Evolutionary conservation across 163 green algal genomes (phyloP), one percentile per base, ranked within the genome.

Genomic region (Picocystis sp.): DNA sequence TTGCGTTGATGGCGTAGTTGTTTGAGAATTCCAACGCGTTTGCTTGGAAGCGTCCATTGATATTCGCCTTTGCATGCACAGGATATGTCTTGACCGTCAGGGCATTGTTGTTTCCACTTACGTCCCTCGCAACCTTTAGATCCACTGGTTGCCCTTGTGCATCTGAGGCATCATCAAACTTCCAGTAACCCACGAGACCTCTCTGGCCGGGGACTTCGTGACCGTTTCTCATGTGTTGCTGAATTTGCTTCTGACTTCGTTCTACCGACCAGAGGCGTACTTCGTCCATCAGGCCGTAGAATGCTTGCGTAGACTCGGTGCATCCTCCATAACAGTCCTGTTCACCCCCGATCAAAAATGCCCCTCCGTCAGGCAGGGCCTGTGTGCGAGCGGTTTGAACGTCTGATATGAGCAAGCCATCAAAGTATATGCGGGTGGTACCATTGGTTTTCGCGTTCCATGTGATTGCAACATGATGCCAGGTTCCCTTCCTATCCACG

Each of bases 321-420:
- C 82, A 92, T 11, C 82, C 81, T 15, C 74, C 81, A 60, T 81
- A 92, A 72, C 82, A 92, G 61, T 92, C 82, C 66, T 89, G 65
- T 54, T 1, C 53, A 0, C 67, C 77, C 9, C 82, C 82, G 24
- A 92, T 64, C 73, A 92, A 85, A 21, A 92, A 72, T 1, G 81
- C 75, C 11, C 82, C 82, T 14, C 61, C 69, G 0, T 66, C 58
- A 23, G 75, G 55, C 47, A 92, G 58, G 6, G 75, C 74, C 10
- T 61, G 50, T 0, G 80, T 87, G 57, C 75, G 78, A 21, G 62
- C 58, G 6, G 64, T 82, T 10, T 58, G 45, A 10, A 76, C 67
- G 35, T 58, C 64, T 1, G 70, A 62, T 29, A 75, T 56, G 21
- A 82, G 59, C 34, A 86, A 67, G 1, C 82, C 82, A 52, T 92